A percentile compares a stretch with the other conserved stretches of the same genome.
Conservation (phyloP, 192 early-diverging fungal species). For the Cetraspora pellucida region DNA sequence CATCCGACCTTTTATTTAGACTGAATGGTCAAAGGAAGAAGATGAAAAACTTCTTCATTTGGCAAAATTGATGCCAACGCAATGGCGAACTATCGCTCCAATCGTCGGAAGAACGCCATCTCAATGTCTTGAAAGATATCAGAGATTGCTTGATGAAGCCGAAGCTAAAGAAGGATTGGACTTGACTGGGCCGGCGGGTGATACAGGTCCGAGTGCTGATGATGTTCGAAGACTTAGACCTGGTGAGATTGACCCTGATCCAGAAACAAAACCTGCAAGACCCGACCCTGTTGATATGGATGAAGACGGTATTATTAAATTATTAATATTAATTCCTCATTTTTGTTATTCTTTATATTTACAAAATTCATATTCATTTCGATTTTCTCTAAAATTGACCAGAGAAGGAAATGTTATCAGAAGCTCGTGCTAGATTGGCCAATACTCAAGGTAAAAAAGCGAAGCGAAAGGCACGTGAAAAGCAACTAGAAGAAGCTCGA, state of each 20-base stretch:
- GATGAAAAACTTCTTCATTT: slow-evolving; percentile 97
- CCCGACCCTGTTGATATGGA: slow-evolving; percentile 99
- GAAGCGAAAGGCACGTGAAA: slow-evolving; percentile 97
- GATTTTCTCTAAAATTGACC: neutral
- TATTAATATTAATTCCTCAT: neutral
- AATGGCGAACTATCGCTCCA: slow-evolving; percentile 98
- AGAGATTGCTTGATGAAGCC: slow-evolving; percentile 93
- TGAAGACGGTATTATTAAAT: slow-evolving; percentile 66
- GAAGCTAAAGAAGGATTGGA: slow-evolving; percentile 80
- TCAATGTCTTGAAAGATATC: slow-evolving; percentile 97
- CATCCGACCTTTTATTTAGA: slow-evolving; percentile 58
- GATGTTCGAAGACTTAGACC: slow-evolving; percentile 85
- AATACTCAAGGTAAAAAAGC: slow-evolving; percentile 99
- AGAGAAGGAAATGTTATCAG: slow-evolving; percentile 99
- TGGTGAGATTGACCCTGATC: slow-evolving; percentile 97
- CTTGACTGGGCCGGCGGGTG: slow-evolving; percentile 66
- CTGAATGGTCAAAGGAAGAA: slow-evolving; percentile 98
- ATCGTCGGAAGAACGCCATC: slow-evolving; percentile 96
- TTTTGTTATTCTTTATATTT: neutral
- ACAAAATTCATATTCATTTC: slow-evolving; percentile 19
- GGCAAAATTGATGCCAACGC: slow-evolving; percentile 99
- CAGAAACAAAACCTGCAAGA: slow-evolving; percentile 94
- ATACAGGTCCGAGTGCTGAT: slow-evolving; percentile 79
- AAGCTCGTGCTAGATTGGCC: slow-evolving; percentile 96
- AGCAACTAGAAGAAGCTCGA: slow-evolving; percentile 94